Percentiles rank a stretch among this genome's conserved stretches.
Conservation (phyloP, 78 protist genomes). For the Anaeramoeba flamelloides region DNA sequence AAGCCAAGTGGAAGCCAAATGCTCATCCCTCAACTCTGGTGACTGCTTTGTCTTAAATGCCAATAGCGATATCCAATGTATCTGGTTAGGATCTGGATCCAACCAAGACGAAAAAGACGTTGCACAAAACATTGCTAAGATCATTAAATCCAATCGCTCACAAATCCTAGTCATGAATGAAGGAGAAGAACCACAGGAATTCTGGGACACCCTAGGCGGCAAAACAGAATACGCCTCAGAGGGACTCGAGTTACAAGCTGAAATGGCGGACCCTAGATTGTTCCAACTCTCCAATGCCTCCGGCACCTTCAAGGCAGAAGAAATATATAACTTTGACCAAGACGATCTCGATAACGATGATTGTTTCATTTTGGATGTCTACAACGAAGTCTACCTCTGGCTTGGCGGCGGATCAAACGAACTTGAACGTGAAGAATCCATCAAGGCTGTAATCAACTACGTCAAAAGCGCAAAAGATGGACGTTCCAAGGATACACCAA, state of each 20-base stretch:
- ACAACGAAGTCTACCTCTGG: conserved; percentile 29
- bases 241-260: background rate
- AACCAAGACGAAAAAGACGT: background rate
- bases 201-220: conserved; percentile 39
- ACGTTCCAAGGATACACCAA: background rate
- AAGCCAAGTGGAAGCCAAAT: conserved; percentile 17
- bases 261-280: conserved; percentile 27
- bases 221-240: conserved; percentile 8
- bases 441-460: conserved; percentile 9
- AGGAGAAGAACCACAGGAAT: conserved; percentile 36
- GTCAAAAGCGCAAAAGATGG: background rate
- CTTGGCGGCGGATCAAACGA: conserved; percentile 20
- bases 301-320: conserved; percentile 22
- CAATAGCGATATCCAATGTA: background rate
- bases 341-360: conserved; percentile 38
- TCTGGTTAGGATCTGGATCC: conserved; percentile 38
- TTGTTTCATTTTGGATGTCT: conserved; percentile 24
- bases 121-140: conserved; percentile 9
- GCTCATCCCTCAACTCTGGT: conserved; percentile 33
- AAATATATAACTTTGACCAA: conserved; percentile 16
- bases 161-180: conserved; percentile 1
- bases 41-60: conserved; percentile 35
- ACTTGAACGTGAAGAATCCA: conserved; percentile 2
- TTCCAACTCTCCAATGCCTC: conserved; percentile 32
- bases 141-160: background rate